Percentiles rank a stretch among this genome's conserved stretches.
Evolutionary conservation across 1,284 basidiomycete species (phyloP).

Genomic region (Cutaneotrichosporon sp.): DNA sequence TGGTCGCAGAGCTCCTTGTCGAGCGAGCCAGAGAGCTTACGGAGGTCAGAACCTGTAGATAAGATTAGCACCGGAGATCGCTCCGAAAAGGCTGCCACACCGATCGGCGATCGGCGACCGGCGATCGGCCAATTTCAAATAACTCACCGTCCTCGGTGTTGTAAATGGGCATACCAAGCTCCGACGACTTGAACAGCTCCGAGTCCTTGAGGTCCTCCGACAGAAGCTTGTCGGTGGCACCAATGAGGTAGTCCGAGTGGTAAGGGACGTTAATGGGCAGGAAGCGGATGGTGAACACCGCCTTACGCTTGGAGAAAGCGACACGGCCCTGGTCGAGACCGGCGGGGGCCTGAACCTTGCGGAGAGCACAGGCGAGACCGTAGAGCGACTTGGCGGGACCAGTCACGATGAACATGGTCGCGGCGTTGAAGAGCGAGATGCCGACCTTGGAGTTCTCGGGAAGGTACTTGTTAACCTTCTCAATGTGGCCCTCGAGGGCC

Average conservation of each 20-base stretch:
- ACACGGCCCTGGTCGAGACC: constrained; percentile 90
- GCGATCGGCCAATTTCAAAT: constrained; percentile 18
- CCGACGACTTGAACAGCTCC: constrained; percentile 71
- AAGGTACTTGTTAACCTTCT: constrained; percentile 82
- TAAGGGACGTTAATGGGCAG: constrained; percentile 91
- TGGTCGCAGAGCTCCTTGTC: constrained; percentile 82
- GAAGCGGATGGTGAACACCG: constrained; percentile 89
- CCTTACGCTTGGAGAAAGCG: constrained; percentile 90
- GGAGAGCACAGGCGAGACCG: constrained; percentile 82
- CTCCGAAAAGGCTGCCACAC: neutral
- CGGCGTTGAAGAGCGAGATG: constrained; percentile 87
- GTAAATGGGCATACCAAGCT: constrained; percentile 78
- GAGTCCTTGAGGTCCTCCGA: constrained; percentile 68
- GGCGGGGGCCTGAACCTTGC: constrained; percentile 80
- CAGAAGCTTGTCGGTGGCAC: constrained; percentile 69
- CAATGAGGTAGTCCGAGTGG: constrained; percentile 81
- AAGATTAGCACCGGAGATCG: constrained; percentile 18
- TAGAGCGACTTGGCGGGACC: constrained; percentile 88
- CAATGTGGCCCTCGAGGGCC: constrained; percentile 75
- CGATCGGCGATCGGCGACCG: too few relatives aligned
- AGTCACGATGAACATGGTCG: constrained; percentile 86
- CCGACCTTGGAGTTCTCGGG: constrained; percentile 70
- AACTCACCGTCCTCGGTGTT: constrained; percentile 81
- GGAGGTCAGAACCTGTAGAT: constrained; percentile 70
- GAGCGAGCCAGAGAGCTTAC: constrained; percentile 60